Evolutionary conservation across 148 eudicot species (phyloP).

Genomic region (Persicaria tinctoria): DNA sequence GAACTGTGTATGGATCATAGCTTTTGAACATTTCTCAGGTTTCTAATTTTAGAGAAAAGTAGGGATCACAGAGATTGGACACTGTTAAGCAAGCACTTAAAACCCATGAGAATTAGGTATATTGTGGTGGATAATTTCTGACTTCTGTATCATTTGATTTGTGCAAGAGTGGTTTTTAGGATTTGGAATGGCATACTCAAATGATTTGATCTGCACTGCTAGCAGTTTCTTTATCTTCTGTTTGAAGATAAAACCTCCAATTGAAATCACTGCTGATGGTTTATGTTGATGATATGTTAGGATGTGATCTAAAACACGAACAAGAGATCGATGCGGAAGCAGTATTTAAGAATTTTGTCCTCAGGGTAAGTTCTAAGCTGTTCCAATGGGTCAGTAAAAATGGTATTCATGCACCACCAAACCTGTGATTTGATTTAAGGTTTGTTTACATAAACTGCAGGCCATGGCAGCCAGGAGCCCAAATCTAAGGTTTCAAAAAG

Average conservation of each 20-base stretch:
- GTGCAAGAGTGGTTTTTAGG: background rate
- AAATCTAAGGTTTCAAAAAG: slow-evolving; percentile 50
- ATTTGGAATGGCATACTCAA: background rate
- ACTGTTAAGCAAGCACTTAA: background rate
- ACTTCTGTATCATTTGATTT: background rate
- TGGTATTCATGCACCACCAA: background rate
- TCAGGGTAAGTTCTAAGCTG: slow-evolving; percentile 41
- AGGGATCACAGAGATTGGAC: background rate
- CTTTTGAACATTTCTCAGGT: background rate
- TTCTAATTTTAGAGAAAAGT: background rate
- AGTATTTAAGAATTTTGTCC: slow-evolving; percentile 70
- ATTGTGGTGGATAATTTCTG: background rate
- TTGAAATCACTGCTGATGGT: background rate
- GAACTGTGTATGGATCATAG: background rate
- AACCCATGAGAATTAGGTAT: background rate
- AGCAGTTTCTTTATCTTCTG: background rate
- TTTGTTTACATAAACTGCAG: slow-evolving; percentile 24
- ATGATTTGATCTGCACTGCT: background rate
- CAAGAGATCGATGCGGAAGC: slow-evolving; percentile 73
- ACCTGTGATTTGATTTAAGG: background rate
- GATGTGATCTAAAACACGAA: slow-evolving; percentile 85
- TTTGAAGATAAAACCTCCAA: background rate
- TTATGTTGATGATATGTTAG: slow-evolving; percentile 25
- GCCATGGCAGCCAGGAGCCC: slow-evolving; percentile 99
- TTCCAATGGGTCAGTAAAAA: background rate